Evolutionary conservation across 805 yeast genomes (phyloP).

Genomic region (Candida nanaspora): DNA sequence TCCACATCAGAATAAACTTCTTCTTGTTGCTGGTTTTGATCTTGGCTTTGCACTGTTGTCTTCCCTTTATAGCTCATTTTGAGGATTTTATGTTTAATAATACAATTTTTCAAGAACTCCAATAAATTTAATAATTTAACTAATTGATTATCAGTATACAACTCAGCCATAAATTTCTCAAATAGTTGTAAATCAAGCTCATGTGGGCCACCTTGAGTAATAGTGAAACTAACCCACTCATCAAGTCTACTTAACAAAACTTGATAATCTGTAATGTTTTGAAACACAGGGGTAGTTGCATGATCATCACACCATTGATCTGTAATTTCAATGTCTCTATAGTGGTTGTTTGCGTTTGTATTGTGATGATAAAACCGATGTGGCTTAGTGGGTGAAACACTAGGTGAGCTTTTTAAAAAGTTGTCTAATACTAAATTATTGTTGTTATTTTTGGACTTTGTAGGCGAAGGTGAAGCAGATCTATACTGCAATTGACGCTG

Average conservation of each 20-base stretch:
- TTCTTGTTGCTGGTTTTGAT: too few relatives aligned
- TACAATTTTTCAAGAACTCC: not conserved
- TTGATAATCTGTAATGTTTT: slow-evolving; percentile 13
- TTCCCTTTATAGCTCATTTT: too few relatives aligned
- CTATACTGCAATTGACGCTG: too few relatives aligned
- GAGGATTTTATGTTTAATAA: not conserved
- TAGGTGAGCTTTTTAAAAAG: not conserved
- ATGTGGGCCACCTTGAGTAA: slow-evolving; percentile 14
- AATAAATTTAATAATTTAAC: not conserved
- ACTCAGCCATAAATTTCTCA: slow-evolving; percentile 18
- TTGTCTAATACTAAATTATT: not conserved
- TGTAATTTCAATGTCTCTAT: not conserved
- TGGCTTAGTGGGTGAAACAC: not conserved
- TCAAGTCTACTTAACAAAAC: slow-evolving; percentile 8
- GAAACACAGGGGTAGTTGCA: slow-evolving; percentile 11
- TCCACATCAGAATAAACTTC: too few relatives aligned
- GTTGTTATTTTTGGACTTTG: not conserved
- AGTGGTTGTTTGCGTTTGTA: not conserved
- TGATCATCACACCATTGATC: not conserved
- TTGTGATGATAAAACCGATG: not conserved
- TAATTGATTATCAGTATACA: slow-evolving; percentile 1
- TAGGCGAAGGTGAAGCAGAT: too few relatives aligned
- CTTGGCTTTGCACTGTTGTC: too few relatives aligned
- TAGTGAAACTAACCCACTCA: slow-evolving; percentile 19
- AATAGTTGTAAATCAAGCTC: slow-evolving; percentile 21